Base-by-base conservation (phyloP, 2,329 filamentous ascomycete species). In the Acrodontium crateriforme region DNA sequence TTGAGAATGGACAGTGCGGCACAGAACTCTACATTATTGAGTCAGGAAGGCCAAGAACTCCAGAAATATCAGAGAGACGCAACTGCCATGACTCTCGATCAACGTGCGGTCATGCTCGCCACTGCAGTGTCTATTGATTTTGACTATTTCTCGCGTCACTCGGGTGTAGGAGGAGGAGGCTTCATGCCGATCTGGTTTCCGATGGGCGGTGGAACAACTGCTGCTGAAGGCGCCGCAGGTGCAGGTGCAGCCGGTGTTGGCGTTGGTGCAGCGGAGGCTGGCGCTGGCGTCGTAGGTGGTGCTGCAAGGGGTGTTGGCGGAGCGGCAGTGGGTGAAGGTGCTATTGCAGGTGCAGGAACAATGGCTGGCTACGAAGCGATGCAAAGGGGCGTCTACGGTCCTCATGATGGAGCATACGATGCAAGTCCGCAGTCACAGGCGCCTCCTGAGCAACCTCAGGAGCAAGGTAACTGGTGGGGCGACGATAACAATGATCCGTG, bases 111-210 rank as follows among this genome's bases (percentile, higher is more conserved):
- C 15, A 75, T 76, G 71, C 59, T 77, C 6, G 71, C 72, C 7
- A 74, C 71, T 1, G 72, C 72, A 5, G 71, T 76, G 9, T 70
- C 60, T 31, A 63, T 76, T 25, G 72, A 77, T 42, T 76, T 75
- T 34, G 72, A 77, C 45, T 77, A 76, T 49, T 77, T 77, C 53
- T 74, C 69, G 32, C 59, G 70, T 2, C 68, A 74, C 36, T 71
- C 66, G 29, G 49, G 55, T 11, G 46, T 54, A 3, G 59, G 59
- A 7, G 45, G 54, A 10, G 52, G 61, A 10, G 56, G 63, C 2
- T 59, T 63, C 20, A 59, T 74, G 45, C 70, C 70, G 0, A 43
- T 72, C 27, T 65, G 60, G 52, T 55, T 68, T 33, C 60, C 62
- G 1, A 52, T 53, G 50, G 44, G 44, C 8, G 42, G 41, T 14